Conservation (phyloP, 139 green algal genomes). For the Klebsormidium nitens region DNA sequence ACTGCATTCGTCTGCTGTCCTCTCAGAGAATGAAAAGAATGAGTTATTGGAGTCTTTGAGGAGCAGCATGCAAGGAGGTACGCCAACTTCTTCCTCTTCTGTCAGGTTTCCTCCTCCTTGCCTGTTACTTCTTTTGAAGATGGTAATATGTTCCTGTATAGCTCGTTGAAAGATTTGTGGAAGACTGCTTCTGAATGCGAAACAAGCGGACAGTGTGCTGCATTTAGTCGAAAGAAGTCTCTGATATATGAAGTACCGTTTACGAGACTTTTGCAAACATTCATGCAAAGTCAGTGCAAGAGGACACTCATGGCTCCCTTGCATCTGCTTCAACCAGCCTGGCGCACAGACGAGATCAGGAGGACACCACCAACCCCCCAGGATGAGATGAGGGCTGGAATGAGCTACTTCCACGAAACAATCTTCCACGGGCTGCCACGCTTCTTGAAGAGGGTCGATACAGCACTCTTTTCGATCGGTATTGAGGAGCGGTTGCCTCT, state of each 20-base stretch:
- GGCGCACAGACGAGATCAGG: slow-evolving; percentile 93
- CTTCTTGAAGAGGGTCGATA: slow-evolving; percentile 73
- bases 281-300: too few species aligned
- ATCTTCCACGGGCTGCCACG: slow-evolving; percentile 70
- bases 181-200: not conserved
- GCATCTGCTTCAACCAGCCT: slow-evolving; percentile 48
- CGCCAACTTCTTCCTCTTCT: not conserved
- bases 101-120: not conserved
- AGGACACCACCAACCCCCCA: slow-evolving; percentile 77
- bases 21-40: not conserved
- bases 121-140: not conserved
- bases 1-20: not conserved
- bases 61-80: not conserved
- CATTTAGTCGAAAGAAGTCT: not conserved
- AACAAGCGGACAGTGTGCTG: not conserved
- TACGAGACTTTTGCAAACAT: not conserved
- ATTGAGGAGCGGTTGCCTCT: slow-evolving; percentile 76
- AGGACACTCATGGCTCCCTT: not conserved
- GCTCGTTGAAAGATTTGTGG: not conserved
- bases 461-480: slow-evolving; percentile 76
- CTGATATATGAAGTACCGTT: not conserved
- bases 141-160: not conserved
- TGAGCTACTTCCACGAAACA: slow-evolving; percentile 91
- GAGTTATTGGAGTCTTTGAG: not conserved
- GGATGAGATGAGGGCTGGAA: slow-evolving; percentile 85